Evolutionary conservation across 495 filamentous ascomycete genomes (phyloP).

Genomic region (Trichoderma virens): DNA sequence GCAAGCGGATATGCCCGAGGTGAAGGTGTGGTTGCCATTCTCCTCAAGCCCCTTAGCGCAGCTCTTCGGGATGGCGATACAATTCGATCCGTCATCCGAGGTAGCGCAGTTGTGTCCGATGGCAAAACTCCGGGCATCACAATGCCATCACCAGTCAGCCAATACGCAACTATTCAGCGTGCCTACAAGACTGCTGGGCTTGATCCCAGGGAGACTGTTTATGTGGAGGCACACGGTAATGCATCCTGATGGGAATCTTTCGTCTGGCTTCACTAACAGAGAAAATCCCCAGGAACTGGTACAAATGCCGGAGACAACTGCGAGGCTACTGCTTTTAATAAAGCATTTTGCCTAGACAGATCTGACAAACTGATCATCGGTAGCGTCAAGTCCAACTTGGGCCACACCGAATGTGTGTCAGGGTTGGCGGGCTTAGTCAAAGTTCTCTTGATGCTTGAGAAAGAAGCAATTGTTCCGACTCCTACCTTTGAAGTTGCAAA

Average conservation of each 20-base stretch:
- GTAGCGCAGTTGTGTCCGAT: conserved; percentile 44
- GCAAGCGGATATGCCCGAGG: conserved; percentile 56
- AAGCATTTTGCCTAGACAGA: conserved; percentile 10
- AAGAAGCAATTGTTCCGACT: conserved; percentile 34
- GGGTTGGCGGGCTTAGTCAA: conserved; percentile 45
- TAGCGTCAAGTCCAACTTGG: conserved; percentile 43
- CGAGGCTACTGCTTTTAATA: conserved; percentile 36
- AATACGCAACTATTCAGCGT: conserved; percentile 38
- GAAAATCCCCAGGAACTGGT: conserved; percentile 27
- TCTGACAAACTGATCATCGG: conserved; percentile 29
- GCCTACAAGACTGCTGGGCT: conserved; percentile 40
- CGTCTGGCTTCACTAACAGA: too few relatives aligned
- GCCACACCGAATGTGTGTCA: conserved; percentile 39
- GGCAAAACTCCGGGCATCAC: conserved; percentile 43
- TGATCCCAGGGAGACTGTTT: conserved; percentile 26
- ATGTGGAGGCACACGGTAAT: conserved; percentile 39
- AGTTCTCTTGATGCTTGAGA: conserved; percentile 37
- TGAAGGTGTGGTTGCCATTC: conserved; percentile 46
- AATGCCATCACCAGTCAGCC: conserved; percentile 39
- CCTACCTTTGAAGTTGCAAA: conserved; percentile 29
- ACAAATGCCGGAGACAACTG: conserved; percentile 39
- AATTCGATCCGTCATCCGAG: conserved; percentile 49
- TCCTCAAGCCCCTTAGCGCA: conserved; percentile 47
- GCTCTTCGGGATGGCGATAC: conserved; percentile 39
- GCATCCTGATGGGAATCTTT: too few relatives aligned